Base-by-base conservation (phyloP, 176 grass and related monocot species). In the Guadua angustifolia region DNA sequence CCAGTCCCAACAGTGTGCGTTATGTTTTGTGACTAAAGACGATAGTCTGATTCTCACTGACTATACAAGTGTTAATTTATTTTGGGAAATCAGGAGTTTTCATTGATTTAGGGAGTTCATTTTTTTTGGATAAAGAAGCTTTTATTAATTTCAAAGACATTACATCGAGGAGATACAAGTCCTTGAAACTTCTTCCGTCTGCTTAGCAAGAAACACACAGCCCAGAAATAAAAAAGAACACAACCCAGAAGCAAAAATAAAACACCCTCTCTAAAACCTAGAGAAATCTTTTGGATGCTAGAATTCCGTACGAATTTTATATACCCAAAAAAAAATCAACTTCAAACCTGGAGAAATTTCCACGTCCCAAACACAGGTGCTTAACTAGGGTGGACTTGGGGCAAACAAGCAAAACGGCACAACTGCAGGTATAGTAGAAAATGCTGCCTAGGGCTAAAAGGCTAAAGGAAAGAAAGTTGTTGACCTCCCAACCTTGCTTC, bases 401-500 rank as follows among this genome's bases (percentile, higher is more conserved):
- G 22, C 3, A 26, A 73, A 40, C 51, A 22, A 22, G 18, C 32
- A 50, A 35, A 79, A 36, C 0, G 26, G 17, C 59, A 50, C 6
- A 66, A 3, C 26, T 15, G n/a, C 14, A 29, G 6, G 45, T 66
- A 51, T 0, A 69, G 8, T 56, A 57, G 1, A 79, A 76, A 79
- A 64, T 38, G 18, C 1, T 36, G 29, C 29, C 40, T 53, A 33
- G 65, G 19, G 61, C 14, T 40, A 50, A 52, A 81, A 12, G 49
- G 62, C 62, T 50, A 22, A 84, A 56, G 15, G 8, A 73, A 24
- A 58, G 59, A 11, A 84, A 72, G 63, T 71, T 77, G 83, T 71
- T 86, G 78, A 89, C 88, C 83, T 82, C 83, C 78, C 71, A 69
- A 16, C 63, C 52, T 81, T 81, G 69, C 50, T 21, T 84, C n/a